Evolutionary conservation across 306 rosid species (phyloP).

Genomic region (Corylus avellana): DNA sequence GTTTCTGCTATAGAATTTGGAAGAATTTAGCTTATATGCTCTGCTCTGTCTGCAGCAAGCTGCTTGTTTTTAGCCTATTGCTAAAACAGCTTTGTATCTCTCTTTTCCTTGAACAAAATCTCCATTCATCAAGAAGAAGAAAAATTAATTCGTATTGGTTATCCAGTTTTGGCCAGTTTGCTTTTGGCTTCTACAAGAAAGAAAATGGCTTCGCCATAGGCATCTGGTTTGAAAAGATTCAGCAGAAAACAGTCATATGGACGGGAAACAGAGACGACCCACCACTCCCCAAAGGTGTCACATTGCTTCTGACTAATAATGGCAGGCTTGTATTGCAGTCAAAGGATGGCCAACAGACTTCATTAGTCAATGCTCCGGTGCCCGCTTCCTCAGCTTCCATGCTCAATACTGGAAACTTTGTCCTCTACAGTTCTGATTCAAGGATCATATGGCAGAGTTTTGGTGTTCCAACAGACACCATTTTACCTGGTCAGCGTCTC

Average conservation of each 20-base stretch:
- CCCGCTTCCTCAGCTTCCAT: constrained; percentile 21
- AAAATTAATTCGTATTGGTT: not conserved
- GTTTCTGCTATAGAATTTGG: too few species aligned
- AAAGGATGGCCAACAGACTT: not conserved
- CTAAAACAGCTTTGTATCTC: too few species aligned
- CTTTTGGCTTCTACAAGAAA: constrained; percentile 28
- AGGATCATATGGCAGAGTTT: constrained; percentile 25
- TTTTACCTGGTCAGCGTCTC: constrained; percentile 16
- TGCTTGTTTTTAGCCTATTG: not conserved
- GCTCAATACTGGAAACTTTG: constrained; percentile 38
- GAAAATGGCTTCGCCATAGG: constrained; percentile 18
- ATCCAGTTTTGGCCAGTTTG: constrained; percentile 27
- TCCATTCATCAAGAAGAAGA: not conserved
- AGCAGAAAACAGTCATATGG: constrained; percentile 29
- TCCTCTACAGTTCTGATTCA: constrained; percentile 8
- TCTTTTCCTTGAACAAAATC: not conserved
- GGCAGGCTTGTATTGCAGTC: not conserved
- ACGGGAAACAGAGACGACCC: constrained; percentile 26
- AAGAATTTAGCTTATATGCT: not conserved
- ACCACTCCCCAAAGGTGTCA: not conserved
- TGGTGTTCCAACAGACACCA: constrained; percentile 33
- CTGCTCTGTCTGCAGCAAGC: not conserved
- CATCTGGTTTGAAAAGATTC: constrained; percentile 26
- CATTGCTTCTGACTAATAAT: not conserved
- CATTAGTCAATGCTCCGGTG: not conserved